Percentiles rank a stretch among this genome's conserved stretches.
Evolutionary conservation across 2,329 filamentous ascomycete species (phyloP).

Genomic region (Curvularia verruculosa): DNA sequence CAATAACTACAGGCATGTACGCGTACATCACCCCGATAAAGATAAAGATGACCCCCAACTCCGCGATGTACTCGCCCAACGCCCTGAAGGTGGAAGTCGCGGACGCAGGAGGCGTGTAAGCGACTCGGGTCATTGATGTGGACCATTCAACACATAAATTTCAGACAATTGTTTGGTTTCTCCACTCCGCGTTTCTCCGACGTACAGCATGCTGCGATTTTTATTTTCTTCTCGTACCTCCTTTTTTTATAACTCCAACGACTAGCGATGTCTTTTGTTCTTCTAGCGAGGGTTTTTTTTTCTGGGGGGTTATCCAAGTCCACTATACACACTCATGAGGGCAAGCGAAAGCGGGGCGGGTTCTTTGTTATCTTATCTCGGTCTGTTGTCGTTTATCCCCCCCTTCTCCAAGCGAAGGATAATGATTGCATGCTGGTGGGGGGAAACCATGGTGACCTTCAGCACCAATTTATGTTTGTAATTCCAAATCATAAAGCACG

Average conservation of each 20-base stretch:
- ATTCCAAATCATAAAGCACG: background rate
- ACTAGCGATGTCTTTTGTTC: background rate
- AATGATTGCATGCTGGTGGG: too few species aligned
- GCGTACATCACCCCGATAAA: conserved; percentile 89
- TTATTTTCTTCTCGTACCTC: background rate
- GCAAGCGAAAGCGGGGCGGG: background rate
- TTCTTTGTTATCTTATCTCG: background rate
- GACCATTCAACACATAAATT: background rate
- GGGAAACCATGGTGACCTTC: too few species aligned
- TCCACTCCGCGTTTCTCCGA: background rate
- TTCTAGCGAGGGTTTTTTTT: background rate
- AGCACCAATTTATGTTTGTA: background rate
- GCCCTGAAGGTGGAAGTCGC: conserved; percentile 81
- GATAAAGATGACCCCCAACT: conserved; percentile 83
- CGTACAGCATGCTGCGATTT: background rate
- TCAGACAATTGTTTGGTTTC: background rate
- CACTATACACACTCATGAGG: too few species aligned
- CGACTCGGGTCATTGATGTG: conserved; percentile 15
- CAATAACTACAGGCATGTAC: conserved; percentile 72
- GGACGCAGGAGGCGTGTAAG: conserved; percentile 73
- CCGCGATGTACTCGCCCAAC: conserved; percentile 82
- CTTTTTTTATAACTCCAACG: background rate
- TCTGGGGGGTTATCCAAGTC: too few species aligned
- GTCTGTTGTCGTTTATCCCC: too few species aligned
- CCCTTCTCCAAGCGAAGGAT: background rate